These are phyloP conservation scores for Podospora pseudocomata DNA, from an alignment of 495 filamentous ascomycete genomes.

Conservation along the genomic window DNA sequence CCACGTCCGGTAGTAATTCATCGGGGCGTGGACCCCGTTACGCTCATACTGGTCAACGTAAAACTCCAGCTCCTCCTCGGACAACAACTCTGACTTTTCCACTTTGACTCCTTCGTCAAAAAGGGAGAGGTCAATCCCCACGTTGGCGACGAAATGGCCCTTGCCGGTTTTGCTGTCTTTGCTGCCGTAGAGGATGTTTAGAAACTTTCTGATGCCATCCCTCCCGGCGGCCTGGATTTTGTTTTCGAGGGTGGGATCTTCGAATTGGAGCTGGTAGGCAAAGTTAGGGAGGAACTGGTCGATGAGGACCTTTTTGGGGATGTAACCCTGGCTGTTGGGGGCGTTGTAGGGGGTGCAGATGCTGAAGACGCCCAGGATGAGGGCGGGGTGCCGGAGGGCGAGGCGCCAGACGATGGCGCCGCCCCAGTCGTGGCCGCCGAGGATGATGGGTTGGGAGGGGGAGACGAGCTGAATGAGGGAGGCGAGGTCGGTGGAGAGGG, in stretches of 20 bases:
- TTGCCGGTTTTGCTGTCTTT: constrained; percentile 52
- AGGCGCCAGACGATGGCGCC: constrained; percentile 55
- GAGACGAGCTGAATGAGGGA: constrained; percentile 11
- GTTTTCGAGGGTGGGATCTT: constrained; percentile 60
- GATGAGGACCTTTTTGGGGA: constrained; percentile 49
- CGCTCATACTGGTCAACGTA: constrained; percentile 67
- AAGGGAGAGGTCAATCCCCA: constrained; percentile 53
- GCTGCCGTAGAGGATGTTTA: constrained; percentile 68
- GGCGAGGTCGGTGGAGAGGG: constrained; percentile 60
- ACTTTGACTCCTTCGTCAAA: constrained; percentile 42
- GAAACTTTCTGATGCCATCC: constrained; percentile 58
- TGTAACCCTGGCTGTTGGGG: constrained; percentile 43
- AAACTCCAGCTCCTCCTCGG: constrained; percentile 67
- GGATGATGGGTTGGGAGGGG: constrained; percentile 42
- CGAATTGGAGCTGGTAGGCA: constrained; percentile 78
- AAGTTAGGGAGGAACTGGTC: constrained; percentile 65
- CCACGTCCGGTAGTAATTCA: constrained; percentile 81
- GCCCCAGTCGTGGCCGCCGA: constrained; percentile 85
- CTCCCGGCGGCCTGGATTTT: constrained; percentile 44
- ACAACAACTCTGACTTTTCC: constrained; percentile 53
- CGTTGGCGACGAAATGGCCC: constrained; percentile 47
- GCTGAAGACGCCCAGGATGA: constrained; percentile 69
- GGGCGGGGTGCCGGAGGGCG: constrained; percentile 65
- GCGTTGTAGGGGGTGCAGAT: constrained; percentile 71
- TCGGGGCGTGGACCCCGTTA: constrained; percentile 70